Percentiles rank a stretch among this genome's conserved stretches.
Conservation (phyloP, 192 early-diverging fungal species). For the Backusella tarrabulga region DNA sequence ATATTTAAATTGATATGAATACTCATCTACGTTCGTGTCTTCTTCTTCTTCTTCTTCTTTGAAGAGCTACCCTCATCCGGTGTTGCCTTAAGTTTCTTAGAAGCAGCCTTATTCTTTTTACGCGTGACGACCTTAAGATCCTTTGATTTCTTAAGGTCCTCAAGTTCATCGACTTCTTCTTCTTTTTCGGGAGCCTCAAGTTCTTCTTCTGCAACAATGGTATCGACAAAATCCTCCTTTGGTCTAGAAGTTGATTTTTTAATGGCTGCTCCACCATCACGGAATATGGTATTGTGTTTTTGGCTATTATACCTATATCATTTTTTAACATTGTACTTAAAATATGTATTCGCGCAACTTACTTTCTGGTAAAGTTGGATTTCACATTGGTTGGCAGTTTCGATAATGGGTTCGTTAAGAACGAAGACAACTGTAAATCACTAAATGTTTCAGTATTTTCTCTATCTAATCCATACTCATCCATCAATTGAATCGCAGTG, state of each 20-base stretch:
- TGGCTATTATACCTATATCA: constrained; percentile 69
- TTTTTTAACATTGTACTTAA: no score
- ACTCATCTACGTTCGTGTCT: no score
- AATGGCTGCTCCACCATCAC: constrained; percentile 25
- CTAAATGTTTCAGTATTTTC: constrained; percentile 87
- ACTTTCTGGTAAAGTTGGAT: constrained; percentile 77
- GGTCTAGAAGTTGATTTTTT: constrained; percentile 26
- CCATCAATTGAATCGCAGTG: constrained; percentile 77
- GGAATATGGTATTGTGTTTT: constrained; percentile 57
- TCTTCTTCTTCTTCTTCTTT: neutral
- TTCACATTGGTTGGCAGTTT: constrained; percentile 68
- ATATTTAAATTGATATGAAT: neutral
- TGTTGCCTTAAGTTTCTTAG: neutral
- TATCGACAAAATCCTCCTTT: constrained; percentile 59
- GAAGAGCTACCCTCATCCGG: neutral
- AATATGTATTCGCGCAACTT: constrained; percentile 33
- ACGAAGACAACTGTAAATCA: constrained; percentile 66
- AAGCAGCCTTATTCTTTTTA: neutral
- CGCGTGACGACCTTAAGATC: neutral
- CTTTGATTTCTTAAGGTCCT: neutral
- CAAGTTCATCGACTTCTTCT: constrained; percentile 19
- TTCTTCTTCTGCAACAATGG: constrained; percentile 56
- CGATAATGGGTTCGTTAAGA: constrained; percentile 32
- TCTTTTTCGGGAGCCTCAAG: constrained; percentile 43
- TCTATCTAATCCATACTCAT: constrained; percentile 88